Evolutionary conservation across 163 green algal species (phyloP).

Genomic region (Chlorella variabilis): DNA sequence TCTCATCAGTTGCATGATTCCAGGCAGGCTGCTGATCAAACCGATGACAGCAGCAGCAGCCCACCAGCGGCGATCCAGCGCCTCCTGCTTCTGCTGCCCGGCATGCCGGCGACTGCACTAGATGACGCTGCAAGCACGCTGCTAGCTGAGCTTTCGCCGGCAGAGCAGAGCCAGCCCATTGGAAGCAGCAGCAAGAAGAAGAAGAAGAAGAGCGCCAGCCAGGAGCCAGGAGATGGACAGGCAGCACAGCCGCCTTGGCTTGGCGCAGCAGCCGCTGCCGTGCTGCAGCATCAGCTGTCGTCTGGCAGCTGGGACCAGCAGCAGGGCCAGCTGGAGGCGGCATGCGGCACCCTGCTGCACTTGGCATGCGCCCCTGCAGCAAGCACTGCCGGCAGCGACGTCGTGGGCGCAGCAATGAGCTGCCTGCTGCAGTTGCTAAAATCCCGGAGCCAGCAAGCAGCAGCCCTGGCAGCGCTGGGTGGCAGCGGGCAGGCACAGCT

Average conservation of each 20-base stretch:
- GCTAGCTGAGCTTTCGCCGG: background rate
- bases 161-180: background rate
- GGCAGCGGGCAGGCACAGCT: background rate
- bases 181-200: background rate
- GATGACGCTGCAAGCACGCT: background rate
- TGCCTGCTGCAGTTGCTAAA: conserved; percentile 10
- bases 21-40: too few species aligned
- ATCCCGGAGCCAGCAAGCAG: background rate
- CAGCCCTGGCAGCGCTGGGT: background rate
- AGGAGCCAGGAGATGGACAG: background rate
- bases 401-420: background rate
- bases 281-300: background rate
- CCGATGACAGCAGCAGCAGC: background rate
- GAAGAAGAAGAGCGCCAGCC: background rate
- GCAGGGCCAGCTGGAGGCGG: background rate
- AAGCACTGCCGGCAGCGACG: background rate
- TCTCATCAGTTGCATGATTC: background rate
- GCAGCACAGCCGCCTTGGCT: background rate
- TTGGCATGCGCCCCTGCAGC: background rate
- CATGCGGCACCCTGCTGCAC: background rate
- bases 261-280: background rate
- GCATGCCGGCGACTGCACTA: background rate
- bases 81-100: conserved; percentile 31
- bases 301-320: background rate
- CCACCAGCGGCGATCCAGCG: background rate